Evolutionary conservation across 2,329 filamentous ascomycete genomes (phyloP), one percentile per base, ranked within the genome.

Genomic region (Chaetomium sp.): DNA sequence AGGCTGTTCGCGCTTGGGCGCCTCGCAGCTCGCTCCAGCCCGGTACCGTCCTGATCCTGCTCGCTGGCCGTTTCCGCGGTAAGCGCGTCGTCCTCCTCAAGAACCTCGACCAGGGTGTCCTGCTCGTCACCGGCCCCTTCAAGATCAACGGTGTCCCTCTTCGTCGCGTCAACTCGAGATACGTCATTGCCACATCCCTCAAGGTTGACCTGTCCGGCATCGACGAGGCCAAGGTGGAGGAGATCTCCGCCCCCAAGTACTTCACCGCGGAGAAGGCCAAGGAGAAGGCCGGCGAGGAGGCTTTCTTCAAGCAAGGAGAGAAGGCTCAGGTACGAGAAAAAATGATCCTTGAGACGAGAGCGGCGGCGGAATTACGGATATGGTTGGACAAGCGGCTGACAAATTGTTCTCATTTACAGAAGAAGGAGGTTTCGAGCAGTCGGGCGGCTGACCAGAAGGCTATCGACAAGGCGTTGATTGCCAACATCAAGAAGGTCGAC

Each of bases 61-160:
- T 99, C 75, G 94, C 94, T 76, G 94, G 94, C 72, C 94, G 94
- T 74, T 99, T 97, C 90, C 92, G 94, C 72, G 94, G 94, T 84
- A 99, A 99, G 91, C 94, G 94, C 76, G 94, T 99, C 72, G 84
- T 99, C 72, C 91, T 97, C 79, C 88, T 99, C 76, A 97, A 97
- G 87, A 85, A 87, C 78, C 91, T 99, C 73, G 83, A 89, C 74
- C 90, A 96, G 82, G 94, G 94, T 80, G 90, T 96, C 67, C 91
- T 99, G 76, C 90, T 99, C 76, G 91, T 99, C 71, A 99, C 94
- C 74, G 94, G 94, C 71, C 94, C 94, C 75, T 99, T 97, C 89
- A 99, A 97, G 88, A 88, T 99, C 81, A 99, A 99, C 82, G 94
- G 94, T 78, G 94, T 99, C 66, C 94, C 94, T 69, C 87, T 99